Conservation (phyloP, 129 eudicot genomes). For the Artemisia annua region DNA sequence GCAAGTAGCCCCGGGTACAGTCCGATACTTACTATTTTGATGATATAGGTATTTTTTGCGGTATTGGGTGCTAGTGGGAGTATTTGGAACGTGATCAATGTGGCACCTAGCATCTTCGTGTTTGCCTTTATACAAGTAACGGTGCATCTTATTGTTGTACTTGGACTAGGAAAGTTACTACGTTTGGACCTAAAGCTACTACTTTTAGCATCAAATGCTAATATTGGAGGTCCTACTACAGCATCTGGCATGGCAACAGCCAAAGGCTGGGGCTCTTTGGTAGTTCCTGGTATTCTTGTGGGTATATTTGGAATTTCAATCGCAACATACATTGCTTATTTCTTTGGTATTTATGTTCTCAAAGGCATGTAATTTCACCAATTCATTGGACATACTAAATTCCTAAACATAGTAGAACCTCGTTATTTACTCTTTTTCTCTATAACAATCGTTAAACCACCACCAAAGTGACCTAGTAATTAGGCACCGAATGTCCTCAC, state of each 20-base stretch:
- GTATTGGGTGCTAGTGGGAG: conserved; percentile 90
- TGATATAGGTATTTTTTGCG: conserved; percentile 67
- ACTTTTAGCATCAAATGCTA: conserved; percentile 88
- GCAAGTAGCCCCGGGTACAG: background rate
- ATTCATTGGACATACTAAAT: too few relatives aligned
- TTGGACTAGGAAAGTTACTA: conserved; percentile 71
- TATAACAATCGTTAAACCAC: too few relatives aligned
- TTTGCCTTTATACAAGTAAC: conserved; percentile 78
- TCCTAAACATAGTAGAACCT: too few relatives aligned
- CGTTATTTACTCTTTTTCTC: too few relatives aligned
- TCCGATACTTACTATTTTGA: background rate
- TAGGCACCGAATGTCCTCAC: too few relatives aligned
- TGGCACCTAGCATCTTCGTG: conserved; percentile 71
- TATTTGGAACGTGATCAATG: conserved; percentile 62
- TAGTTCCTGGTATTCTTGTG: conserved; percentile 76
- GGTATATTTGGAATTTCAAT: conserved; percentile 83
- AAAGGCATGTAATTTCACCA: conserved; percentile 40
- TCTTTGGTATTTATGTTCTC: conserved; percentile 61
- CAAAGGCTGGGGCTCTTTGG: conserved; percentile 80
- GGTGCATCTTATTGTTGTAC: conserved; percentile 59
- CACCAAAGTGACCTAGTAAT: too few relatives aligned
- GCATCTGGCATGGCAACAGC: conserved; percentile 94
- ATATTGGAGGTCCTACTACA: conserved; percentile 92
- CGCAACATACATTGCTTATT: conserved; percentile 69
- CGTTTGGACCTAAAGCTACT: conserved; percentile 51